Evolutionary conservation across 2,329 filamentous ascomycete species (phyloP).

Genomic region (Xylaria sp.): DNA sequence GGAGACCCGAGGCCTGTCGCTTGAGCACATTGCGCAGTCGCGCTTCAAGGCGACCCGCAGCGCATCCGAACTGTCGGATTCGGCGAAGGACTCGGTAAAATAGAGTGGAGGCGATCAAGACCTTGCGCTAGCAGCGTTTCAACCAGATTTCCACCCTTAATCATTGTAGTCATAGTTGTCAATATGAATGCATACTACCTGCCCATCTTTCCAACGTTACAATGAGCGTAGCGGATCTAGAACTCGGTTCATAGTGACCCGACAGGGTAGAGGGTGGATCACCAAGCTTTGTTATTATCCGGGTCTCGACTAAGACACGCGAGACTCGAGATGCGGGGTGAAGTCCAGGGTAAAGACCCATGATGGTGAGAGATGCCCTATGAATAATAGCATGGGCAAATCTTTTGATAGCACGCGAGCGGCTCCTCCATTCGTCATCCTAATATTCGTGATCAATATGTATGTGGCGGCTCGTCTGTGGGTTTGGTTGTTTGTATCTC

Average conservation of each 20-base stretch:
- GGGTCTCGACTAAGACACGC: slow-evolving; percentile 1
- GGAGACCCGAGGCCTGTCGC: slow-evolving; percentile 75
- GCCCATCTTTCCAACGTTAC: neutral
- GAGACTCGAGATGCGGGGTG: slow-evolving; percentile 31
- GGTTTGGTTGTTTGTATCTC: slow-evolving; percentile 18
- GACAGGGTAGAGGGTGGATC: slow-evolving; percentile 26
- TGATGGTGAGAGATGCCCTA: neutral
- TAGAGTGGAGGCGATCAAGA: slow-evolving; percentile 24
- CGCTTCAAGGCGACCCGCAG: slow-evolving; percentile 41
- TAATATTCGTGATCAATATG: slow-evolving; percentile 5
- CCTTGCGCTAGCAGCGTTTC: slow-evolving; percentile 10
- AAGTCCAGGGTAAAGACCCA: neutral
- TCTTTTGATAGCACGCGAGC: neutral
- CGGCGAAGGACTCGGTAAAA: slow-evolving; percentile 23
- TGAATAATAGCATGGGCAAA: slow-evolving; percentile 5
- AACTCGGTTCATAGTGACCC: slow-evolving; percentile 27
- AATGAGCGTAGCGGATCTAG: neutral
- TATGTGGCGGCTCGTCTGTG: neutral
- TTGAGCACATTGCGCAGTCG: slow-evolving; percentile 65
- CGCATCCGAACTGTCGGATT: slow-evolving; percentile 27
- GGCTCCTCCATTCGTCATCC: neutral
- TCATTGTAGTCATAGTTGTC: neutral
- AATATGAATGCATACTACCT: slow-evolving; percentile 10
- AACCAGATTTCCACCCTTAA: neutral
- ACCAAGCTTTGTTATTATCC: slow-evolving; percentile 24